Evolutionary conservation across 2,329 filamentous ascomycete species (phyloP).

Genomic region (Cladosporium cucumerinum): DNA sequence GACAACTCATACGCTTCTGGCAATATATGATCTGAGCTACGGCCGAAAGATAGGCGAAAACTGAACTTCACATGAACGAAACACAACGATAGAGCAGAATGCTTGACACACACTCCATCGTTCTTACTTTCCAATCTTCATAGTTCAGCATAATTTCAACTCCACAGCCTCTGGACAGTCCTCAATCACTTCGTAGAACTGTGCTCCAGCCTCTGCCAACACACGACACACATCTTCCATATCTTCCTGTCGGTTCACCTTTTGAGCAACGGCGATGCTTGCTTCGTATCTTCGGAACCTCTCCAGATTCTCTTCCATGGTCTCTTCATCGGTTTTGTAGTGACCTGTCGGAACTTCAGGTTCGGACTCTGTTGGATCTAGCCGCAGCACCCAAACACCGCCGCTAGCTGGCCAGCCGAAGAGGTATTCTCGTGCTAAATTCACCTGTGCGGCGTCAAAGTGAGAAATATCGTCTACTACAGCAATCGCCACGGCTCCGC

Average conservation of each 20-base stretch:
- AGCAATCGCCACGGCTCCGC: background rate
- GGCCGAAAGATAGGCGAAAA: background rate
- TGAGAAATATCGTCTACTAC: background rate
- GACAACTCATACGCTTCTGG: background rate
- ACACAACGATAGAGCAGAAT: background rate
- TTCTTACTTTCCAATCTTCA: background rate
- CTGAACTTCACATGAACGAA: background rate
- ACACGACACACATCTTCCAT: background rate
- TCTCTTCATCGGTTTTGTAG: background rate
- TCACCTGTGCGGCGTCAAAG: background rate
- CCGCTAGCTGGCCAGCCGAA: background rate
- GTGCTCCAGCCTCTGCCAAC: background rate
- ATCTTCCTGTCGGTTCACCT: background rate
- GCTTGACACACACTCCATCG: background rate
- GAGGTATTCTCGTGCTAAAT: background rate
- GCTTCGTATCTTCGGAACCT: background rate
- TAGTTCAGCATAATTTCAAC: background rate
- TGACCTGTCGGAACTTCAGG: background rate
- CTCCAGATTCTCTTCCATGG: background rate
- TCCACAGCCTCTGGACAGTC: slow-evolving; percentile 1
- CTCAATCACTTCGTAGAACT: background rate
- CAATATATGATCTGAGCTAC: background rate
- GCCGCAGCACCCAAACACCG: background rate
- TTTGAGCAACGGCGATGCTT: background rate
- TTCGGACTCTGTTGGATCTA: background rate